Evolutionary conservation across 352 stramenopile genomes (phyloP).

Genomic region (Globisporangium alternatum): DNA sequence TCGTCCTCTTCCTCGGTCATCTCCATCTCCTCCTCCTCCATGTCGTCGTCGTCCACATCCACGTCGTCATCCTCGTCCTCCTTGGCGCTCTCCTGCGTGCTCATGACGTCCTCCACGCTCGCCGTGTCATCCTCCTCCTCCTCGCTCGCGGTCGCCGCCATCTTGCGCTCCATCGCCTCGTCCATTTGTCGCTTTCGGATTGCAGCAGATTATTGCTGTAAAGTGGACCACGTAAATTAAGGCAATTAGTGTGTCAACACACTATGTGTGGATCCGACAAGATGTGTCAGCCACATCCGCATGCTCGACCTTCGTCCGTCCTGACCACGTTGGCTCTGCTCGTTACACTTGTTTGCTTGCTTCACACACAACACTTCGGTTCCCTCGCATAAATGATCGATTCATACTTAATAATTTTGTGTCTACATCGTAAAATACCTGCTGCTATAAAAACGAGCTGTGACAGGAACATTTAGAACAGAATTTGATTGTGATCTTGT

Average conservation of each 20-base stretch:
- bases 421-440: no score
- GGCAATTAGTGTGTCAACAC: background rate
- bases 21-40: slow-evolving; percentile 19
- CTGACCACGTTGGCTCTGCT: no score
- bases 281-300: background rate
- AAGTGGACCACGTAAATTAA: background rate
- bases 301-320: background rate
- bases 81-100: slow-evolving; percentile 27
- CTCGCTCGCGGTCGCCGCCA: slow-evolving; percentile 7
- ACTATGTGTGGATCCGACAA: background rate
- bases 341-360: no score
- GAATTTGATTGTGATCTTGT: no score
- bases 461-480: no score
- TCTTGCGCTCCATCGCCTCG: slow-evolving; percentile 1
- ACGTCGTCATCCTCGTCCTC: slow-evolving; percentile 39
- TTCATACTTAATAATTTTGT: no score
- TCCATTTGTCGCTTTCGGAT: background rate
- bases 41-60: slow-evolving; percentile 34
- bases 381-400: no score
- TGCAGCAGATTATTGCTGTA: background rate
- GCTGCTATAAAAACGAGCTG: no score
- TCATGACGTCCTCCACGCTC: slow-evolving; percentile 17
- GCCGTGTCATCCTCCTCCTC: slow-evolving; percentile 15
- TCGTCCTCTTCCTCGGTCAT: slow-evolving; percentile 57
- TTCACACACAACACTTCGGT: no score